Evolutionary conservation across 164 flowering plant genomes (phyloP).

Genomic region (Macadamia integrifolia): DNA sequence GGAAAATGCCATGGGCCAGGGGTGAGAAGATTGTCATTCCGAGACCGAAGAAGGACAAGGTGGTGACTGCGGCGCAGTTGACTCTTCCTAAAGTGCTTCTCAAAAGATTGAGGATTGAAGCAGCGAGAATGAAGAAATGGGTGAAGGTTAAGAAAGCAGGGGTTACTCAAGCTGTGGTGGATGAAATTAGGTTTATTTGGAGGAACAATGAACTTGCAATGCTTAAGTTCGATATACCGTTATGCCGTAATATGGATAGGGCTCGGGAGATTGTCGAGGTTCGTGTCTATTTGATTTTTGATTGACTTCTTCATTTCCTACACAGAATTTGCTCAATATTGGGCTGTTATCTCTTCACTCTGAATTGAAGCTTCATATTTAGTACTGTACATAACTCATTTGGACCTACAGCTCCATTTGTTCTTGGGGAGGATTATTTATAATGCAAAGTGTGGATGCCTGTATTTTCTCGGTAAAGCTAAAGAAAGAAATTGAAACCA

Average conservation of each 20-base stretch:
- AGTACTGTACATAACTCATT: background rate
- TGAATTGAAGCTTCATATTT: background rate
- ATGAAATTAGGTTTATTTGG: constrained; percentile 58
- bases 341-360: background rate
- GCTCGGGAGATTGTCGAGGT: constrained; percentile 93
- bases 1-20: constrained; percentile 68
- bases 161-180: constrained; percentile 60
- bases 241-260: constrained; percentile 84
- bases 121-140: constrained; percentile 61
- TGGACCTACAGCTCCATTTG: too few relatives aligned
- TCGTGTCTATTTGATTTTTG: background rate
- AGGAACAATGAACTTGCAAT: constrained; percentile 65
- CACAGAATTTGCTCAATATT: background rate
- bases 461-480: too few relatives aligned
- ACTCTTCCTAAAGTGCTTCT: constrained; percentile 45
- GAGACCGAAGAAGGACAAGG: constrained; percentile 59
- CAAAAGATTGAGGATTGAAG: constrained; percentile 64
- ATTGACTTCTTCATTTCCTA: background rate
- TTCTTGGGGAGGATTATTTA: too few relatives aligned
- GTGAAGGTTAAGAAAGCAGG: constrained; percentile 88
- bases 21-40: constrained; percentile 40
- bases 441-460: too few relatives aligned
- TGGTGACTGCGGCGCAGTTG: constrained; percentile 48
- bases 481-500: too few relatives aligned
- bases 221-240: constrained; percentile 74